Evolutionary conservation across 805 yeast species (phyloP), one percentile per base, ranked within the genome.

Genomic region (Candida coquimbonensis): DNA sequence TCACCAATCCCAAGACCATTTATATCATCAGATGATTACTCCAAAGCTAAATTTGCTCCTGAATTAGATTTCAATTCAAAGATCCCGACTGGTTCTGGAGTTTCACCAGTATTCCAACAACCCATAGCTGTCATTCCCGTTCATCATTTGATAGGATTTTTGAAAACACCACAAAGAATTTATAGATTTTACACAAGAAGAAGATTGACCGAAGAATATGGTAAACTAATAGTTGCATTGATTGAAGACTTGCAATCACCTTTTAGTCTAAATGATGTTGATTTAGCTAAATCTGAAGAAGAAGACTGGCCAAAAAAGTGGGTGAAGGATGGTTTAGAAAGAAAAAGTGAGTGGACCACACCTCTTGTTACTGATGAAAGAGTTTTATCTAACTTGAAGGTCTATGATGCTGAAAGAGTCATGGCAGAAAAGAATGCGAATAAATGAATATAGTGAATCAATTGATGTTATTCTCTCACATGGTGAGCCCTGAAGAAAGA

Each of bases 341-440:
- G 79, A 52, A 68, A 77, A 36, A 83, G 95, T 52, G 97, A 91
- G 61, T 91, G 99, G 99, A 80, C 83, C 45, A 80, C 80, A 57
- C 90, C 83, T 26, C 67, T 90, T 40, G 69, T 60, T 8, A 77
- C 77, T 27, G 98, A 91, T 59, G 78, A 77, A 9, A 69, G 96
- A 49, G 78, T 91, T 16, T 63, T 74, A 11, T 60, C 65, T 24
- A 64, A 77, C 45, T 60, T 87, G 62, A 67, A 70, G 51, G 79
- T 78, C 9, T 80, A 67, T 54, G 60, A 59, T 42, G 44, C 52
- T n/a, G 49, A 39, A 1, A 49, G 46, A 19, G 49, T 51, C 14
- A 37, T 16, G 12, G 13, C 7, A 14, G 16, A n/a, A 33, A 16
- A 5, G 16, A 33, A 8, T 16, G 12, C 17, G 7, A 32, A 32